Evolutionary conservation across 2,329 filamentous ascomycete genomes (phyloP).

Genomic region (Phaeosphaeria sp.): DNA sequence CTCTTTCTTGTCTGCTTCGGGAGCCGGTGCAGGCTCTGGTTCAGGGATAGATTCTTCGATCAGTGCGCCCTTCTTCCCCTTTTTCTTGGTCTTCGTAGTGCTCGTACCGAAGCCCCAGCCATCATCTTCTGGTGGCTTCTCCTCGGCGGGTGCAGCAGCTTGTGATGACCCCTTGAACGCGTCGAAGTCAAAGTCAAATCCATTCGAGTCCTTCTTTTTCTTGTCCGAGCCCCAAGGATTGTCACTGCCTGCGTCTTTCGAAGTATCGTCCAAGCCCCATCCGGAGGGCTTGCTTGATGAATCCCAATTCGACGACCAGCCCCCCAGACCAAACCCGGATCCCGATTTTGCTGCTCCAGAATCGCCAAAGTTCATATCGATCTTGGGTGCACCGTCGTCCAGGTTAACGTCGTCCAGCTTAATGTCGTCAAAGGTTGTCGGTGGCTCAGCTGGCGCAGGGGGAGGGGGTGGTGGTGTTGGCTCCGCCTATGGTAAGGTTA

Average conservation of each 20-base stretch:
- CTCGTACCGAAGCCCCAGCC: conserved; percentile 38
- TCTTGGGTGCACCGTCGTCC: conserved; percentile 48
- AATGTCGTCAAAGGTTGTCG: conserved; percentile 55
- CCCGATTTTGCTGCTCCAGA: conserved; percentile 28
- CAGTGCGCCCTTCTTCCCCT: conserved; percentile 41
- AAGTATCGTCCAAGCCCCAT: conserved; percentile 37
- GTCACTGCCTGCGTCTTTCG: conserved; percentile 42
- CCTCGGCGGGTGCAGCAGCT: conserved; percentile 22
- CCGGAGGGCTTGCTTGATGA: conserved; percentile 25
- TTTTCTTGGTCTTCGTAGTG: conserved; percentile 54
- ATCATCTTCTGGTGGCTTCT: conserved; percentile 36
- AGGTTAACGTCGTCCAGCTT: conserved; percentile 49
- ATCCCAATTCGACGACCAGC: conserved; percentile 38
- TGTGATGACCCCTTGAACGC: conserved; percentile 28
- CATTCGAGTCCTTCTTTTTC: conserved; percentile 45
- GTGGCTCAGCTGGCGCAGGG: conserved; percentile 28
- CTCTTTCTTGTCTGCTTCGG: conserved; percentile 33
- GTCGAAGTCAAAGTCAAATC: conserved; percentile 47
- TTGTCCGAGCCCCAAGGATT: conserved; percentile 45
- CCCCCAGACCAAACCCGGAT: conserved; percentile 24
- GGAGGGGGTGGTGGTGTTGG: conserved; percentile 32
- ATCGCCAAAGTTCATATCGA: conserved; percentile 55
- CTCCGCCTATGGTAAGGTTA: conserved; percentile 39
- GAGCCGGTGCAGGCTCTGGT: conserved; percentile 24
- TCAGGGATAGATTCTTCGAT: conserved; percentile 36